Percentiles rank a stretch among this genome's conserved stretches.
Conservation (phyloP, 2,329 filamentous ascomycete genomes). For the Diatrype stigma region DNA sequence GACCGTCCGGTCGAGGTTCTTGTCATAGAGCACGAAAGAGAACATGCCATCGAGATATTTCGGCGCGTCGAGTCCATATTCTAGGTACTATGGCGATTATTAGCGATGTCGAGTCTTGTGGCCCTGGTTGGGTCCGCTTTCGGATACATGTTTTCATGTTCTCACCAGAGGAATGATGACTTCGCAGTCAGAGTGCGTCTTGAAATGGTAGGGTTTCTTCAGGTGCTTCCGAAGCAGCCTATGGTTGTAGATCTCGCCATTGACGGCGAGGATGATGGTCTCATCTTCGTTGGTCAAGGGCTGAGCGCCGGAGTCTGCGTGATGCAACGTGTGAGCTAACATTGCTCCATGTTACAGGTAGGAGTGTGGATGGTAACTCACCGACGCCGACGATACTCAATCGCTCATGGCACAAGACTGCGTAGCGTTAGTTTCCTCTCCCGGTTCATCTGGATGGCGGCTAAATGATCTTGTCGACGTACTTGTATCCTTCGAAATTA, state of each 20-base stretch:
- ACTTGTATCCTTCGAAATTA: slow-evolving; percentile 90
- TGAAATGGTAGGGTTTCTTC: slow-evolving; percentile 86
- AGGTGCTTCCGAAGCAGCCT: slow-evolving; percentile 85
- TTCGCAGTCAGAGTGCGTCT: slow-evolving; percentile 97
- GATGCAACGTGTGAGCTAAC: slow-evolving; percentile 12
- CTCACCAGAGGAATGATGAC: slow-evolving; percentile 94
- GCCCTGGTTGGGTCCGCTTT: no score
- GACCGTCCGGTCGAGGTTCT: slow-evolving; percentile 84
- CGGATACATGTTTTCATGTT: slow-evolving; percentile 47
- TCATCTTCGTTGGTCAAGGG: slow-evolving; percentile 90
- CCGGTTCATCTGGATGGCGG: background rate
- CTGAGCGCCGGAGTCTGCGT: slow-evolving; percentile 84
- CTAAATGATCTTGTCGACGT: slow-evolving; percentile 30
- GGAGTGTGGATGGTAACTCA: slow-evolving; percentile 41
- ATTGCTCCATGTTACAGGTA: slow-evolving; percentile 4
- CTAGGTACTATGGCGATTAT: slow-evolving; percentile 65
- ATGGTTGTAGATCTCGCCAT: slow-evolving; percentile 99
- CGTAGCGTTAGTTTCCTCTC: slow-evolving; percentile 6
- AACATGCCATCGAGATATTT: slow-evolving; percentile 99
- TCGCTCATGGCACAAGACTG: slow-evolving; percentile 95
- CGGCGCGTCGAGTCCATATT: slow-evolving; percentile 87
- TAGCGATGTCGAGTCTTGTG: slow-evolving; percentile 2
- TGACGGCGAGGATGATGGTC: slow-evolving; percentile 87
- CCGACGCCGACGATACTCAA: slow-evolving; percentile 96
- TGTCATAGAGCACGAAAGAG: slow-evolving; percentile 97